Evolutionary conservation across 495 filamentous ascomycete genomes (phyloP).

Genomic region (Clavariopsis aquatica): DNA sequence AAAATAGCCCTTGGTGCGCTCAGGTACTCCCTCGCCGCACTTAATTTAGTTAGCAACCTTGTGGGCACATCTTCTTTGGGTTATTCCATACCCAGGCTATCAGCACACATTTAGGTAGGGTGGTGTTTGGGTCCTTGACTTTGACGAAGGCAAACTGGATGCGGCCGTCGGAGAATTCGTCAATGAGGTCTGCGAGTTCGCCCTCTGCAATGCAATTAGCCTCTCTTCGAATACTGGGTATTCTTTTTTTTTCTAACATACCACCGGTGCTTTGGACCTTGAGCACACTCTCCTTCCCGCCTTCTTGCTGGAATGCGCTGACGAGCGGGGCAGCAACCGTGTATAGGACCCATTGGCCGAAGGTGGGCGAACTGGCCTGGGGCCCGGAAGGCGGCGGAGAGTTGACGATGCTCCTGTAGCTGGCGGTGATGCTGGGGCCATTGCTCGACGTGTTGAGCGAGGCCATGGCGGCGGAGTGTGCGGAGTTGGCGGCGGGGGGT

Average conservation of each 20-base stretch:
- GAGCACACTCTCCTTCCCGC: constrained; percentile 86
- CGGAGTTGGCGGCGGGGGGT: too few species aligned
- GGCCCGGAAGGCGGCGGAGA: constrained; percentile 64
- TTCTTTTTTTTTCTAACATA: constrained; percentile 40
- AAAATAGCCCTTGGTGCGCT: constrained; percentile 96
- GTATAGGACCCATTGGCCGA: constrained; percentile 87
- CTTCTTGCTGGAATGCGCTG: constrained; percentile 84
- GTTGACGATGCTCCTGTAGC: constrained; percentile 87
- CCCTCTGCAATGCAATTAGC: constrained; percentile 63
- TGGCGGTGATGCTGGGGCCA: constrained; percentile 86
- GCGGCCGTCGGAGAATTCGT: constrained; percentile 95
- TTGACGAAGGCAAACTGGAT: constrained; percentile 97
- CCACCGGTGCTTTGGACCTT: constrained; percentile 92
- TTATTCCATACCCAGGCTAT: constrained; percentile 71
- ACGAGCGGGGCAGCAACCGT: constrained; percentile 86
- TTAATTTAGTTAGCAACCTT: constrained; percentile 36
- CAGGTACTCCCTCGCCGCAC: constrained; percentile 97
- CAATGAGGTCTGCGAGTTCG: constrained; percentile 89
- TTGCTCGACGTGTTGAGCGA: constrained; percentile 89
- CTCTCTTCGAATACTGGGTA: neutral
- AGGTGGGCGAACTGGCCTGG: constrained; percentile 65
- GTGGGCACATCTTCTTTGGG: neutral
- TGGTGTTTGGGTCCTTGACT: constrained; percentile 90
- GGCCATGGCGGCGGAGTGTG: constrained; percentile 62
- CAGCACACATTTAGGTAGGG: constrained; percentile 86